A percentile compares a stretch with the other conserved stretches of the same genome.
phyloP scores from a whole-genome alignment of 176 grass and related monocot genomes.

The Lolium rigidum region DNA sequence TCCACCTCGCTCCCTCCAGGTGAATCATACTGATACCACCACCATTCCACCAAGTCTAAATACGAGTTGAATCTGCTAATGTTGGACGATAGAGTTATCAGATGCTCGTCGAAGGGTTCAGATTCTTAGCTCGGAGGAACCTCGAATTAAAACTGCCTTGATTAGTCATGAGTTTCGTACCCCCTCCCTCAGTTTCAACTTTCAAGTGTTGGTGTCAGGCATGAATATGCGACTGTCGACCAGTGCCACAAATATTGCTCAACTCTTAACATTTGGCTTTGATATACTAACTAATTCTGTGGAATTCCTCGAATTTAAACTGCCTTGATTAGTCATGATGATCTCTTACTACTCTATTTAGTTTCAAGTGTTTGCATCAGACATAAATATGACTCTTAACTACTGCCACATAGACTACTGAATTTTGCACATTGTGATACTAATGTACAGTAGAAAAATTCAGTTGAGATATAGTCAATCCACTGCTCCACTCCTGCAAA shows the following conservation, averaged over 20 bases:
- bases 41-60: not conserved
- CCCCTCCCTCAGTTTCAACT: too few relatives aligned
- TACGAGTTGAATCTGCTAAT: not conserved
- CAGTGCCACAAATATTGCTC: not conserved
- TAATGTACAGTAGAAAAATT: not conserved
- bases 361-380: not conserved
- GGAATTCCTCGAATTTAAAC: not conserved
- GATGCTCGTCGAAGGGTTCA: not conserved
- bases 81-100: not conserved
- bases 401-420: not conserved
- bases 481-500: too few relatives aligned
- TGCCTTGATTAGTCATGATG: not conserved
- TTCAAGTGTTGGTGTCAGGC: not conserved
- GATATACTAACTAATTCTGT: not conserved
- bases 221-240: not conserved
- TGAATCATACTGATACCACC: not conserved
- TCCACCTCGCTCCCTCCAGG: conserved; percentile 1
- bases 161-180: not conserved
- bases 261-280: not conserved
- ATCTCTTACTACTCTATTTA: not conserved
- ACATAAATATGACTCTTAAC: not conserved
- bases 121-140: not conserved
- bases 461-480: too few relatives aligned
- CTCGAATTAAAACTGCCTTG: not conserved
- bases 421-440: not conserved